phyloP scores from a whole-genome alignment of 257 asterid species.

The Solanum pinnatisectum region DNA sequence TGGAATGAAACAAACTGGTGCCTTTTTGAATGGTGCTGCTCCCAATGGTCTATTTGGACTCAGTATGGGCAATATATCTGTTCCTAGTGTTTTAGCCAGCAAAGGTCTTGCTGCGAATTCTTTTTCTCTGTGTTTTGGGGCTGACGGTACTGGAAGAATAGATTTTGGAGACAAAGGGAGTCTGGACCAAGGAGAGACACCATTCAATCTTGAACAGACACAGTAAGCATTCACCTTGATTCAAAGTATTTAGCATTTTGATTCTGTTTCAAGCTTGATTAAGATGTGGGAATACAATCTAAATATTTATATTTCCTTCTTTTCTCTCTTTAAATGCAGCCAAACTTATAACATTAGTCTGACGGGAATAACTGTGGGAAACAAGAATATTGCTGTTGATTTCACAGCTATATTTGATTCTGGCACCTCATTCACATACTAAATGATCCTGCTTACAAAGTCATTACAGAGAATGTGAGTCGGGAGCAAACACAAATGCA shows the following conservation, averaged over 20 bases:
- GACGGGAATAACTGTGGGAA: slow-evolving; percentile 54
- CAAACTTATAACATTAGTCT: slow-evolving; percentile 66
- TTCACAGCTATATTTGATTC: slow-evolving; percentile 74
- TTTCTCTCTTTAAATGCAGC: slow-evolving; percentile 25
- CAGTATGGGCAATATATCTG: slow-evolving; percentile 59
- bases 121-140: slow-evolving; percentile 92
- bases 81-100: slow-evolving; percentile 74
- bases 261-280: background rate
- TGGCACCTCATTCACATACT: slow-evolving; percentile 90
- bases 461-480: slow-evolving; percentile 53
- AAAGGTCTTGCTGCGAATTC: slow-evolving; percentile 78
- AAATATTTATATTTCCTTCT: background rate
- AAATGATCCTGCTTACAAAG: slow-evolving; percentile 68
- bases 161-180: slow-evolving; percentile 87
- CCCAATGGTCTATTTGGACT: slow-evolving; percentile 92
- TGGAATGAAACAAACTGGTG: slow-evolving; percentile 85
- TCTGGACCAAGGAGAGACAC: slow-evolving; percentile 52
- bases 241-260: background rate
- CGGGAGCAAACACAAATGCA: background rate
- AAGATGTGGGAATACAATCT: background rate
- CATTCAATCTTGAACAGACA: slow-evolving; percentile 42
- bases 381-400: slow-evolving; percentile 36
- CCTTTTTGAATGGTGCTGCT: slow-evolving; percentile 74
- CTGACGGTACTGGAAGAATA: slow-evolving; percentile 75
- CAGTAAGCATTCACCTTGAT: slow-evolving; percentile 43